Evolutionary conservation across 2,329 filamentous ascomycete genomes (phyloP).

Genomic region (Clarireedia hainanense): DNA sequence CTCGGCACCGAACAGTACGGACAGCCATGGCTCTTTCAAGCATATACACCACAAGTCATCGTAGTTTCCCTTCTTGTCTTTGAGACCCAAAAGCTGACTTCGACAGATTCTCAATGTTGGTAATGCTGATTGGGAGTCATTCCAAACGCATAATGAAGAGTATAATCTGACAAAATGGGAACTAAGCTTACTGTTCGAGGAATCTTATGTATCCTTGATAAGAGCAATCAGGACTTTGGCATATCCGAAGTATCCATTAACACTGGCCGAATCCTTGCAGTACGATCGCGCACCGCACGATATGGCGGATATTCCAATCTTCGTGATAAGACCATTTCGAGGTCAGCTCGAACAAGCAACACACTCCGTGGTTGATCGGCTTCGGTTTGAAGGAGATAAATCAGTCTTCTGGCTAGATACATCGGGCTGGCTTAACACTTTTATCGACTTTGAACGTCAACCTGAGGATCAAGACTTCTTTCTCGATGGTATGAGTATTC

Average conservation of each 20-base stretch:
- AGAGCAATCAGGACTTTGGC: constrained; percentile 27
- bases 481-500: constrained; percentile 19
- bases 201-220: constrained; percentile 31
- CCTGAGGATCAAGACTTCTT: constrained; percentile 26
- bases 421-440: constrained; percentile 31
- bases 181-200: constrained; percentile 26
- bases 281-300: constrained; percentile 14
- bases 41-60: constrained; percentile 30
- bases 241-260: constrained; percentile 16
- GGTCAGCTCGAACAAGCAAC: constrained; percentile 30
- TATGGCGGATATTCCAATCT: constrained; percentile 29
- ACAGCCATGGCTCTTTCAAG: constrained; percentile 30
- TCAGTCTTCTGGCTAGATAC: constrained; percentile 34
- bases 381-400: constrained; percentile 30
- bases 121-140: constrained; percentile 27
- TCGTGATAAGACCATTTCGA: constrained; percentile 31
- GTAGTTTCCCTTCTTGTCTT: constrained; percentile 11
- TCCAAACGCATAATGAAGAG: constrained; percentile 21
- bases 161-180: constrained; percentile 29
- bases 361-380: constrained; percentile 27
- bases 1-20: constrained; percentile 26
- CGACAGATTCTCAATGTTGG: constrained; percentile 29
- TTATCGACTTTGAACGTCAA: constrained; percentile 17
- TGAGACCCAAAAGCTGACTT: background rate
- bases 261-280: constrained; percentile 9